Base-by-base conservation (phyloP, 495 filamentous ascomycete species). In the Melanomma pulvis-pyrius region DNA sequence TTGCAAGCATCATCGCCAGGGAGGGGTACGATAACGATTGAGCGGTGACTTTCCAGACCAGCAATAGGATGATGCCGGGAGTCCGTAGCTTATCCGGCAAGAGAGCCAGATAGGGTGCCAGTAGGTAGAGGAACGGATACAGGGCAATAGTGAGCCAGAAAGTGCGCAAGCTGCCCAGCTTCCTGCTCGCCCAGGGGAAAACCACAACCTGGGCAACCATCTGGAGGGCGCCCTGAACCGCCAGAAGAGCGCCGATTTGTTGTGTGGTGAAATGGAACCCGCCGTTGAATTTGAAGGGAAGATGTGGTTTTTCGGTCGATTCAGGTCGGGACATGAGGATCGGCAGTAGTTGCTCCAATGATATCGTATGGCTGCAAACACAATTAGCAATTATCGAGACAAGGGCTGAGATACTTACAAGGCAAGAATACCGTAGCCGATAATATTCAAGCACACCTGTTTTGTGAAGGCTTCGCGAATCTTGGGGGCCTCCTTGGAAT, bases 301-400 rank as follows among this genome's bases (percentile, higher is more conserved):
- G 82, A 11, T 83, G 79, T 7, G 85, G 80, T 9, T 79, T 74
- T 36, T 78, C 76, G 55, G 79, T 71, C 22, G 87, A 86, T 48
- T 81, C 77, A 21, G 86, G 84, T 24, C 90, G 93, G 73, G 91
- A 96, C 60, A 98, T 83, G 65, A 98, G 90, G 3, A 97, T 90
- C 0, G 94, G 96, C 68, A 98, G 86, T 32, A 98, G 81, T 73
- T 96, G 89, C 79, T 98, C 94, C 70, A 96, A 96, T 0, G 91
- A 92, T 74, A 98, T 96, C 54, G 89, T 90, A 71, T 92, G 89
- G 54, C 92, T 97, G 77, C 63, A 66, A 56, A 59, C 22, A 24
- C 9, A 50, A 54, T 55, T 30, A 65, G 54, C 56, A 56, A 21
- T 24, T 41, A 49, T 53, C 9, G 29, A 44, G 34, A 57, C 65